Percentiles rank a stretch among this genome's conserved stretches.
phyloP scores from a whole-genome alignment of 2,329 filamentous ascomycete species.

The Botrytis aclada region DNA sequence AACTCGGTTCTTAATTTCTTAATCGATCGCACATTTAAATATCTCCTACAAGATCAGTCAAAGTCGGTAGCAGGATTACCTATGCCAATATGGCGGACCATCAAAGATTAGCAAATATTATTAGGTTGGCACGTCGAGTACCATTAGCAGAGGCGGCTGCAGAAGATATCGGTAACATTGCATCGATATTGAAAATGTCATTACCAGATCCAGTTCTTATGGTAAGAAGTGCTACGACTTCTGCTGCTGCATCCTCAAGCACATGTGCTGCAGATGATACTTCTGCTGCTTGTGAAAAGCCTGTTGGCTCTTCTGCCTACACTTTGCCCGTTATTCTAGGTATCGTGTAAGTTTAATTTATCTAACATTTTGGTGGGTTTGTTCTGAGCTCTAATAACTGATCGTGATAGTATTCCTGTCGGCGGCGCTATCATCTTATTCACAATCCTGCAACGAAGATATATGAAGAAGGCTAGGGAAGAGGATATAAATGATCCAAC shows the following conservation, averaged over 20 bases:
- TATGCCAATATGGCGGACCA: constrained; percentile 27
- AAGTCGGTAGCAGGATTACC: constrained; percentile 19
- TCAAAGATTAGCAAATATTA: constrained; percentile 29
- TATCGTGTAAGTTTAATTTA: constrained; percentile 58
- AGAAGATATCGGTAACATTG: constrained; percentile 28
- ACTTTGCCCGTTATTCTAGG: constrained; percentile 67
- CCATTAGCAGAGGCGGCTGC: constrained; percentile 21
- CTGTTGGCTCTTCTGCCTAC: constrained; percentile 51
- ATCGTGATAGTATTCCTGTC: constrained; percentile 66
- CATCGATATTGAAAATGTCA: constrained; percentile 29
- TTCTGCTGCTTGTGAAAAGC: constrained; percentile 55
- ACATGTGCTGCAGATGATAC: constrained; percentile 39
- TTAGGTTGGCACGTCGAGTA: constrained; percentile 33
- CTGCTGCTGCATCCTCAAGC: constrained; percentile 30
- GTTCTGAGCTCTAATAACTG: constrained; percentile 15
- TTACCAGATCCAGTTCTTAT: constrained; percentile 31
- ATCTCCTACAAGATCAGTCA: not conserved
- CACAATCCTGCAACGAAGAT: constrained; percentile 74
- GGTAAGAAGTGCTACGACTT: constrained; percentile 26
- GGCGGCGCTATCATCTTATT: constrained; percentile 64
- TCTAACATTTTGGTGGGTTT: not conserved
- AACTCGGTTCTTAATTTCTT: constrained; percentile 12
- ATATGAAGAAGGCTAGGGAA: constrained; percentile 63
- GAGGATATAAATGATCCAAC: constrained; percentile 88
- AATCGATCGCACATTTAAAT: not conserved